Evolutionary conservation across 352 stramenopile genomes (phyloP), one percentile per base, ranked within the genome.

Genomic region (Elongisporangium prolatum): DNA sequence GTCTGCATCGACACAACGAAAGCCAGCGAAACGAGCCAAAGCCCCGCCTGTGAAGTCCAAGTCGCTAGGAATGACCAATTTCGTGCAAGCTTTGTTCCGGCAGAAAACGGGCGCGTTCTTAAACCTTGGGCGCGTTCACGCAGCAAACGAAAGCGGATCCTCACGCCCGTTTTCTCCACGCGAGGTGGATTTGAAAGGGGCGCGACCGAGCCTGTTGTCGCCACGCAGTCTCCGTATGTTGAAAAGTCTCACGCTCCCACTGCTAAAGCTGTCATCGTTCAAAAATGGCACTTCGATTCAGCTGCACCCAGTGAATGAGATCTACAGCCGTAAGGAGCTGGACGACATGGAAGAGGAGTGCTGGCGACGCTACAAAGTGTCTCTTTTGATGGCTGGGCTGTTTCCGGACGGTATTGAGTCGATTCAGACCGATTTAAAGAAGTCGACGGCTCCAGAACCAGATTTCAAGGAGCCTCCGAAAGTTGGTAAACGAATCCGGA

Each of bases 311-410:
- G 69, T 84, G 20, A 74, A 70, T 47, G 75, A 75, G 37, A 74
- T 78, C 50, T 86, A 87, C 53, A 61, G 59, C 9, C 56, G 75
- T 10, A 68, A 72, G 0, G 71, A 88, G 38, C 55, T 88, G 0
- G 57, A 38, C 2, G 73, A 85, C 50, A 88, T 89, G 75, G 80
- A 88, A 57, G 74, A 86, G 2, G 80, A 89, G 53, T 89, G 80
- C 48, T 89, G 80, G 80, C 80, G 77, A 14, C 65, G 80, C 25
- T 88, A 89, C 65, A 86, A 87, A 37, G 74, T 86, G 2, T 86
- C 80, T 4, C 64, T 89, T 49, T 65, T 86, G 21, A 78, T 88
- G 69, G 72, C 74, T 0, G 75, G 79, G 17, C 59, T 66, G 2
- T 83, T 80, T 40, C 63, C 56, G 0, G 52, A 44, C 34, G 11